Conservation (phyloP, 2,329 filamentous ascomycete genomes). For the Colletotrichum echinochloae region DNA sequence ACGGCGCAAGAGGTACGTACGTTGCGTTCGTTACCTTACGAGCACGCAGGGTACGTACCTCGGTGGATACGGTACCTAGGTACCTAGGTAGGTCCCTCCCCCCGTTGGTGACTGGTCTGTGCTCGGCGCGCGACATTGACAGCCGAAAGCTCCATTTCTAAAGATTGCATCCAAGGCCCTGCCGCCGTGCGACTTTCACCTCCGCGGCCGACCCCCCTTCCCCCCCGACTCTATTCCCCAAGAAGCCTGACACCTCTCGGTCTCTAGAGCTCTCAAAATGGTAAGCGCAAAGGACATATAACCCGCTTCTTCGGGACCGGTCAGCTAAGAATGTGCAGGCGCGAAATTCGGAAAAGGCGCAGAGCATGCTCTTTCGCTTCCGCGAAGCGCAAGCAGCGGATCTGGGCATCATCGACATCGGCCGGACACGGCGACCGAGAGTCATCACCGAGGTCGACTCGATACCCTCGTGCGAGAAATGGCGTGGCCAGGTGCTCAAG, state of each 20-base stretch:
- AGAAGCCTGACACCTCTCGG: slow-evolving; percentile 15
- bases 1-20: not conserved
- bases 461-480: slow-evolving; percentile 93
- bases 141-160: slow-evolving; percentile 31
- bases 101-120: slow-evolving; percentile 16
- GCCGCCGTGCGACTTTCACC: slow-evolving; percentile 13
- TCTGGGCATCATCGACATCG: slow-evolving; percentile 93
- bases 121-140: slow-evolving; percentile 24
- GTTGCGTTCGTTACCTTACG: not conserved
- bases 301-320: rapidly evolving
- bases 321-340: slow-evolving; percentile 66
- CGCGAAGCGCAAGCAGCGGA: slow-evolving; percentile 96
- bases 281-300: not conserved
- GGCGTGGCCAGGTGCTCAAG: slow-evolving; percentile 96
- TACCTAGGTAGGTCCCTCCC: not conserved
- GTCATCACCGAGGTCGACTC: slow-evolving; percentile 87
- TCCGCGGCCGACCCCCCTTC: slow-evolving; percentile 12
- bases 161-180: slow-evolving; percentile 5
- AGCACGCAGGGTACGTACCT: not conserved
- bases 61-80: not conserved
- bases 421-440: slow-evolving; percentile 89
- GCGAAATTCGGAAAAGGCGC: slow-evolving; percentile 97
- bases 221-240: not conserved
- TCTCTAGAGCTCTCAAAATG: slow-evolving; percentile 25
- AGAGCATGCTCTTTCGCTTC: slow-evolving; percentile 99